Evolutionary conservation across 2,329 filamentous ascomycete species (phyloP).

Genomic region (Sclerotinia borealis): DNA sequence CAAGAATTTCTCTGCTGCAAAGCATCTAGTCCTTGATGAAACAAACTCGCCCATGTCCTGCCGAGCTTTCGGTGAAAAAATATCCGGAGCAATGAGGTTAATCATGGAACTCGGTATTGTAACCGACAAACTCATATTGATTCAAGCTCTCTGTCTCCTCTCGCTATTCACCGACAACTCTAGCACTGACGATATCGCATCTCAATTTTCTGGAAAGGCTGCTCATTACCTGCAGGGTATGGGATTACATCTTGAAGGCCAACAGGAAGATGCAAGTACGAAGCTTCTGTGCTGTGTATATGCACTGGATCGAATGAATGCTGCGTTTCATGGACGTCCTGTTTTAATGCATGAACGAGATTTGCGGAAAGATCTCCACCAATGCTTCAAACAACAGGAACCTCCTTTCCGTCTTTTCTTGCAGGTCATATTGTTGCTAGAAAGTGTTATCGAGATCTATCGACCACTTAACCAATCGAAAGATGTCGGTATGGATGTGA

Average conservation of each 20-base stretch:
- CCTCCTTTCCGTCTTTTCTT: conserved; percentile 53
- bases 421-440: conserved; percentile 47
- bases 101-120: conserved; percentile 48
- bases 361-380: conserved; percentile 47
- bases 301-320: conserved; percentile 54
- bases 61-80: conserved; percentile 23
- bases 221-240: conserved; percentile 53
- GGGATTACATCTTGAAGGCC: conserved; percentile 45
- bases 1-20: conserved; percentile 41
- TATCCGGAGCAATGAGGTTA: conserved; percentile 23
- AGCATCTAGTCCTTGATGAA: conserved; percentile 34
- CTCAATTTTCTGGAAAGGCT: conserved; percentile 47
- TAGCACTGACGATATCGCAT: conserved; percentile 49
- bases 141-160: conserved; percentile 47
- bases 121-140: conserved; percentile 47
- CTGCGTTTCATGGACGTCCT: conserved; percentile 54
- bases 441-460: conserved; percentile 55
- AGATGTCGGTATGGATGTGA: conserved; percentile 14
- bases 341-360: conserved; percentile 56
- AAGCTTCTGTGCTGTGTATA: conserved; percentile 52
- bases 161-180: conserved; percentile 54
- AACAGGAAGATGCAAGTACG: conserved; percentile 32
- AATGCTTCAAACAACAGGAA: conserved; percentile 44
- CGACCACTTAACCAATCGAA: conserved; percentile 40
- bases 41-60: conserved; percentile 14